A percentile compares a stretch with the other conserved stretches of the same genome.
Evolutionary conservation across 345 rosid genomes (phyloP).

Genomic region (Eucalyptus cladocalyx): DNA sequence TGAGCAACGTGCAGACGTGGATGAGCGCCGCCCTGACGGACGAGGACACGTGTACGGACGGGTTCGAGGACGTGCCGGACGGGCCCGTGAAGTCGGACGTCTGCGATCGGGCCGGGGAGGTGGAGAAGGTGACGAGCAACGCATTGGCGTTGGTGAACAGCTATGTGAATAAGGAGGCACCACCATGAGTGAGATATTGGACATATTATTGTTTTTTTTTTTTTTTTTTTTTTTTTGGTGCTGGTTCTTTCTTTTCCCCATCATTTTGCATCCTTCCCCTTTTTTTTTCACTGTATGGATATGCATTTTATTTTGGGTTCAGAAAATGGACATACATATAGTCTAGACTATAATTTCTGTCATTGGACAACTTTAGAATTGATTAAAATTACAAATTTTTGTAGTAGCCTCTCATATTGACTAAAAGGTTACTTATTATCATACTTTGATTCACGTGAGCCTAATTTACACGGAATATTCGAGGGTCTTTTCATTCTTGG

Average conservation of each 20-base stretch:
- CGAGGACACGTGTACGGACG: constrained; percentile 77
- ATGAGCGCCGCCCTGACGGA: constrained; percentile 83
- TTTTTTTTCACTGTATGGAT: neutral
- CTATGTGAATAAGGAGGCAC: constrained; percentile 10
- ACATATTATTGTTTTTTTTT: neutral
- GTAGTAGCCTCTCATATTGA: neutral
- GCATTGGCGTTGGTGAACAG: constrained; percentile 56
- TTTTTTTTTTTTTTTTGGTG: no score
- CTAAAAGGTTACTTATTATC: neutral
- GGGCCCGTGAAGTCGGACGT: constrained; percentile 25
- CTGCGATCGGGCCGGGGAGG: constrained; percentile 18
- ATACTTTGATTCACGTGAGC: neutral
- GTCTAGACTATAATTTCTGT: neutral
- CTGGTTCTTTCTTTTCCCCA: neutral
- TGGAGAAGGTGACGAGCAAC: constrained; percentile 64
- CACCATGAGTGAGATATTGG: neutral
- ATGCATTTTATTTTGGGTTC: neutral
- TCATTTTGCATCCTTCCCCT: neutral
- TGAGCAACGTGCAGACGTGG: constrained; percentile 84
- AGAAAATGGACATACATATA: neutral
- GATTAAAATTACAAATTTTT: neutral
- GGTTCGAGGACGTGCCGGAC: constrained; percentile 45
- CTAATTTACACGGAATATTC: neutral
- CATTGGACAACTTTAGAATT: neutral
- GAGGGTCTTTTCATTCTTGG: neutral